Base-by-base conservation (phyloP, 768 basidiomycete genomes). In the Agaricus subrufescens region DNA sequence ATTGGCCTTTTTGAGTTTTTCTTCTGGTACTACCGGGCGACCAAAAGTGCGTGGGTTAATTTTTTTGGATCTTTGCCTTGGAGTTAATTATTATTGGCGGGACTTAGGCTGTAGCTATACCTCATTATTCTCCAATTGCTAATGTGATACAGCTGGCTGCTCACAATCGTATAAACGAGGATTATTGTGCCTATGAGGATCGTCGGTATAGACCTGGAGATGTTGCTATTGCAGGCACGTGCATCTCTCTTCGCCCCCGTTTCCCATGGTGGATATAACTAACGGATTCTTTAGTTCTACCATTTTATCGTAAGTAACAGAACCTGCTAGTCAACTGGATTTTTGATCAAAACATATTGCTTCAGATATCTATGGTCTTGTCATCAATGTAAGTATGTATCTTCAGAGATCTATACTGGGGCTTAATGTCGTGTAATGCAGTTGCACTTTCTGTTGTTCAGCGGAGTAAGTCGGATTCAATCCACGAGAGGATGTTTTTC, bases 21-120 rank as follows among this genome's bases (percentile, higher is more conserved):
- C 87, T 0, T 88, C 87, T 23, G 80, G 80, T 55, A 91, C 88
- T 0, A 91, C 89, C 2, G 88, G 89, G 0, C 80, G 73, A 58
- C 88, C 89, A 0, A 87, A 90, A 80, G 85, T 83, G 42, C 23
- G 47, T 15, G 9, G 40, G 15, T 14, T 45, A 26, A 29, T 44
- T 30, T 6, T 15, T 40, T 5, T 9, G 14, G 9, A 43, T 11
- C 46, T 27, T 14, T 10, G 26, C 19, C 23, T 50, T 25, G 29
- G 38, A 19, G 49, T 19, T 54, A 42, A 29, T 9, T 53, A 56
- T 34, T 25, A 12, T 45, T 10, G 6, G 5, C 31, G 26, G 29
- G 19, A 19, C 19, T 44, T 47, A 83, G 81, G 83, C 84, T 14
- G 79, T 86, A 15, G 81, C 81, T 2, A 84, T 85, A 61, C 75